phyloP scores from a whole-genome alignment of 768 basidiomycete species.

The Suillus variegatus region DNA sequence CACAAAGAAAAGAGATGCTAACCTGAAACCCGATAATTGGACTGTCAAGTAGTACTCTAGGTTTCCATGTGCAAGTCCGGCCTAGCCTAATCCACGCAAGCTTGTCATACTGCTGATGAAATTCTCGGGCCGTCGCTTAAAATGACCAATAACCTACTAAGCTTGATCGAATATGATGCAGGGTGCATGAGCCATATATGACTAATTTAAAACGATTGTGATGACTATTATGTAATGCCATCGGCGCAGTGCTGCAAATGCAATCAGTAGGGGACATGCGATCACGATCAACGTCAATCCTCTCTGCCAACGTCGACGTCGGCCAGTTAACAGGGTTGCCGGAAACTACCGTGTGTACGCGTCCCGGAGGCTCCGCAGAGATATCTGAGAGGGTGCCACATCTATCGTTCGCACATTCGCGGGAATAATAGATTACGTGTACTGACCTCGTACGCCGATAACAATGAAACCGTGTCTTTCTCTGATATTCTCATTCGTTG shows the following conservation, averaged over 20 bases:
- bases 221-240: too few species aligned
- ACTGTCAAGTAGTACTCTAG: neutral
- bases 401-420: slow-evolving; percentile 6
- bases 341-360: slow-evolving; percentile 23
- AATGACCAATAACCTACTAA: too few species aligned
- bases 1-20: neutral
- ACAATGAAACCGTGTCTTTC: slow-evolving; percentile 56
- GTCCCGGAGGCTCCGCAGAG: slow-evolving; percentile 31
- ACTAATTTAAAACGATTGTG: too few species aligned
- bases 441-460: slow-evolving; percentile 68
- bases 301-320: neutral
- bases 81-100: neutral
- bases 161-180: too few species aligned
- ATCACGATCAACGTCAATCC: neutral
- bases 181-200: too few species aligned
- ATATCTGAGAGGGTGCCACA: slow-evolving; percentile 21
- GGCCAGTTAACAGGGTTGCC: neutral
- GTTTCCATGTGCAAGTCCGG: neutral
- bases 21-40: neutral
- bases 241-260: neutral
- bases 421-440: neutral
- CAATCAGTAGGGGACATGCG: neutral
- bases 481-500: slow-evolving; percentile 67
- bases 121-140: neutral
- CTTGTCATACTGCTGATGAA: neutral